Conservation (phyloP, 225 moss, liverwort and hornwort genomes). For the Marchantia paleacea region DNA sequence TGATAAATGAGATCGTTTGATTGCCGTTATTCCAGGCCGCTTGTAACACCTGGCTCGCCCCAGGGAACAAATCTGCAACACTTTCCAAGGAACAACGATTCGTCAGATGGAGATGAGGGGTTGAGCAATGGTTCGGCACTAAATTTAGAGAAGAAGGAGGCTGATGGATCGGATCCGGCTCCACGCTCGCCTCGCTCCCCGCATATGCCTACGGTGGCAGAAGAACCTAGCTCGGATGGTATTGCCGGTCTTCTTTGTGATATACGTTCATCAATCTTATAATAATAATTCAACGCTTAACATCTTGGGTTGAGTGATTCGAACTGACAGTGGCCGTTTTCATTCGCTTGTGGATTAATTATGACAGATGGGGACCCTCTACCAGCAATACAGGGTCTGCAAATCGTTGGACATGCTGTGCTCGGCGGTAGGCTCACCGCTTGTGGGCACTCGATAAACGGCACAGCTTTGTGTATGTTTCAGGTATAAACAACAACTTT, state of each 20-base stretch:
- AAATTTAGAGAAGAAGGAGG: constrained; percentile 27
- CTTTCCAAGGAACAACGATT: constrained; percentile 29
- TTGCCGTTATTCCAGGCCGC: constrained; percentile 21
- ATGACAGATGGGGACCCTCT: constrained; percentile 80
- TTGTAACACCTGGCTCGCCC: constrained; percentile 28
- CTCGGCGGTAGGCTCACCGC: constrained; percentile 85
- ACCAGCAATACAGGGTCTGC: constrained; percentile 86
- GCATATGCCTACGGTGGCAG: constrained; percentile 78
- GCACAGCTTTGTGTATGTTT: constrained; percentile 96
- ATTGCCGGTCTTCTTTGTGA: background rate
- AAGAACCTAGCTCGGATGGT: constrained; percentile 92
- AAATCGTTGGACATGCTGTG: constrained; percentile 85
- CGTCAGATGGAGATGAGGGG: constrained; percentile 37
- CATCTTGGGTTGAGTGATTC: background rate
- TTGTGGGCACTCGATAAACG: constrained; percentile 95
- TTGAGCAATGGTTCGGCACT: constrained; percentile 27
- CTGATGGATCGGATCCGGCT: constrained; percentile 57
- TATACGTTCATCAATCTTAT: too few relatives aligned
- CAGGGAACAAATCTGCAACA: constrained; percentile 30
- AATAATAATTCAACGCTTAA: background rate
- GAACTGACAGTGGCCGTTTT: background rate
- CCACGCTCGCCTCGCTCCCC: constrained; percentile 57
- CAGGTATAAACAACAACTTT: constrained; percentile 47
- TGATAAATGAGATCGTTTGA: background rate
- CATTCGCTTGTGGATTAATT: background rate